phyloP scores from a whole-genome alignment of 192 early-diverging fungal species.

The Backusella australiensis region DNA sequence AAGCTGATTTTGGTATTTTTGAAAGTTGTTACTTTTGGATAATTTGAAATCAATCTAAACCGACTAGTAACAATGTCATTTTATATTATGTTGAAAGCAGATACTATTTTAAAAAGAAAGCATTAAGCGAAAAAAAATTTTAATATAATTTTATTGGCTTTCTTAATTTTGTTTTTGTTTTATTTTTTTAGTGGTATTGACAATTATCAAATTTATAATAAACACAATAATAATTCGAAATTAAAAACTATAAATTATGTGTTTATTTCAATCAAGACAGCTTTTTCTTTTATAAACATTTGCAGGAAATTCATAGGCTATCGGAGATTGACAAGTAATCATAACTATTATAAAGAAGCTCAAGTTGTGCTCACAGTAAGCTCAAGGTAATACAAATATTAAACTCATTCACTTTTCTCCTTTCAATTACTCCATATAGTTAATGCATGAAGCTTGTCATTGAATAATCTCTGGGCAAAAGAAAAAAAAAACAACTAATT shows the following conservation, averaged over 20 bases:
- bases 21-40: constrained; percentile 1
- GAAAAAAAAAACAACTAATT: neutral
- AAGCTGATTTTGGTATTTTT: constrained; percentile 2
- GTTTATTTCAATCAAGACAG: neutral
- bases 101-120: neutral
- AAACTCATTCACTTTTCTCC: neutral
- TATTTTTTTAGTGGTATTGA: neutral
- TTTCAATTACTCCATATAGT: constrained; percentile 1
- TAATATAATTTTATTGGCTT: no score
- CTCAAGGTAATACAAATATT: constrained; percentile 4
- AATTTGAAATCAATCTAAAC: neutral
- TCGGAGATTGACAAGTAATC: neutral
- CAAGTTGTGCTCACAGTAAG: neutral
- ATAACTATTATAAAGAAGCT: neutral
- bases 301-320: neutral
- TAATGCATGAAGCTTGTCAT: neutral
- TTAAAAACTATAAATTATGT: neutral
- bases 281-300: neutral
- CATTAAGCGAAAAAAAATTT: no score
- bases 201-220: no score
- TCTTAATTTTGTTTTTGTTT: neutral
- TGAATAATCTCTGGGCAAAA: neutral
- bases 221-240: no score
- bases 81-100: neutral
- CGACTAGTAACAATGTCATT: neutral